phyloP scores from a whole-genome alignment of 805 yeast species.

The Cyberlindnera amylophila region DNA sequence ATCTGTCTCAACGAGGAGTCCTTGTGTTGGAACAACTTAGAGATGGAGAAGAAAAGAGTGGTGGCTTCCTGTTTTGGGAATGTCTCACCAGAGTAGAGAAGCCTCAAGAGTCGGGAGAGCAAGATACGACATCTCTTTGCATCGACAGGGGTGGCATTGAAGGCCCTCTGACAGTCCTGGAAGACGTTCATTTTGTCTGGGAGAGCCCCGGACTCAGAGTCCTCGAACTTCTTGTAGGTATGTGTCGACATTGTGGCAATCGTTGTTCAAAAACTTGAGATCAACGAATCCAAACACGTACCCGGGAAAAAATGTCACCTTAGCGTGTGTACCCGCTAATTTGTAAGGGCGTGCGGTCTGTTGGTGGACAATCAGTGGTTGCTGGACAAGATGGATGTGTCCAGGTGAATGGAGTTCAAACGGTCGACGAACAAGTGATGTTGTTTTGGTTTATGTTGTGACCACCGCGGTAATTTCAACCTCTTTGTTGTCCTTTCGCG shows the following conservation, averaged over 20 bases:
- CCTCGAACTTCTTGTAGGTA: constrained; percentile 81
- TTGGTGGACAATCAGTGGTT: neutral
- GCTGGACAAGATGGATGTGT: neutral
- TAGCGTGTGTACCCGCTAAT: neutral
- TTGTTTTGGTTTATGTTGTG: neutral
- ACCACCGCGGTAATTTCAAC: no score
- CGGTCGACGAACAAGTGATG: no score
- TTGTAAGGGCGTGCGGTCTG: neutral
- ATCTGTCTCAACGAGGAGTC: constrained; percentile 85
- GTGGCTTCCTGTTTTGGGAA: constrained; percentile 91
- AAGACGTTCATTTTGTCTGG: constrained; percentile 97
- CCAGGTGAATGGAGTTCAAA: neutral
- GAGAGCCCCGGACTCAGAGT: constrained; percentile 56
- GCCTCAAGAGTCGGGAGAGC: constrained; percentile 76
- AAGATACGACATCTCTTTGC: constrained; percentile 82
- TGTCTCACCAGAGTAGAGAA: constrained; percentile 79
- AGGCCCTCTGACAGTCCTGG: constrained; percentile 90
- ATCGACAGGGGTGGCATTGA: constrained; percentile 86
- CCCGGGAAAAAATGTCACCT: no score
- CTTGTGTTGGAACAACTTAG: constrained; percentile 91
- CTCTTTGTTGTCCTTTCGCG: constrained; percentile 17
- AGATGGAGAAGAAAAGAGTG: constrained; percentile 85
- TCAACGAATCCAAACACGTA: constrained; percentile 5
- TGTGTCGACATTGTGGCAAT: constrained; percentile 64
- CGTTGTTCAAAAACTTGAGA: neutral